Evolutionary conservation across 2,329 filamentous ascomycete species (phyloP).

Genomic region (Arthrobotrys entomopaga): DNA sequence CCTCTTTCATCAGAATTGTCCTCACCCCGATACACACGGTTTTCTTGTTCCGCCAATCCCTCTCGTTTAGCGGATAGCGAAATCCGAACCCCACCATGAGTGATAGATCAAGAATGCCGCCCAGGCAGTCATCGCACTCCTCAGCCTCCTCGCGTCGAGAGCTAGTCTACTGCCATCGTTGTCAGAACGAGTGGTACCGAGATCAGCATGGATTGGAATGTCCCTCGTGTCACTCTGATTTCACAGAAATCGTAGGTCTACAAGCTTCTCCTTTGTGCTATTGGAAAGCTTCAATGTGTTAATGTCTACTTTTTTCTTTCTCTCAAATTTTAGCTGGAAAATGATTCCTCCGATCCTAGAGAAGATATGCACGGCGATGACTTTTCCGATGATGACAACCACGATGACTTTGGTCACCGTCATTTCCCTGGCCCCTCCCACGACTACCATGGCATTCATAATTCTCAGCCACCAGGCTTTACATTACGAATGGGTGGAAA

Average conservation of each 20-base stretch:
- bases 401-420: constrained; percentile 13
- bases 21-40: neutral
- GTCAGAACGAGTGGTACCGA: constrained; percentile 81
- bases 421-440: neutral
- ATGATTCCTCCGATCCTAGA: constrained; percentile 30
- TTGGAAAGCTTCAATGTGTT: neutral
- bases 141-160: constrained; percentile 66
- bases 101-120: constrained; percentile 33
- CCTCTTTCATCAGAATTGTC: too few relatives aligned
- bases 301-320: constrained; percentile 9
- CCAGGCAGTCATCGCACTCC: constrained; percentile 21
- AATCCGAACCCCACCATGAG: constrained; percentile 27
- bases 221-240: constrained; percentile 79
- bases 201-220: constrained; percentile 76
- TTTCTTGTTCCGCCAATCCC: neutral
- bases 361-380: constrained; percentile 15
- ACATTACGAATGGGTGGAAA: constrained; percentile 49
- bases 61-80: constrained; percentile 13
- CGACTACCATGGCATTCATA: constrained; percentile 1
- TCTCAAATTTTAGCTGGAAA: constrained; percentile 31
- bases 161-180: constrained; percentile 86
- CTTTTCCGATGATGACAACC: constrained; percentile 23
- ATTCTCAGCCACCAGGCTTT: constrained; percentile 28
- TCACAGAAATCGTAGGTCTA: constrained; percentile 82
- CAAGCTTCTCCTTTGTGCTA: neutral